Evolutionary conservation across 768 basidiomycete genomes (phyloP), one percentile per base, ranked within the genome.

Genomic region (Jaapia argillacea): DNA sequence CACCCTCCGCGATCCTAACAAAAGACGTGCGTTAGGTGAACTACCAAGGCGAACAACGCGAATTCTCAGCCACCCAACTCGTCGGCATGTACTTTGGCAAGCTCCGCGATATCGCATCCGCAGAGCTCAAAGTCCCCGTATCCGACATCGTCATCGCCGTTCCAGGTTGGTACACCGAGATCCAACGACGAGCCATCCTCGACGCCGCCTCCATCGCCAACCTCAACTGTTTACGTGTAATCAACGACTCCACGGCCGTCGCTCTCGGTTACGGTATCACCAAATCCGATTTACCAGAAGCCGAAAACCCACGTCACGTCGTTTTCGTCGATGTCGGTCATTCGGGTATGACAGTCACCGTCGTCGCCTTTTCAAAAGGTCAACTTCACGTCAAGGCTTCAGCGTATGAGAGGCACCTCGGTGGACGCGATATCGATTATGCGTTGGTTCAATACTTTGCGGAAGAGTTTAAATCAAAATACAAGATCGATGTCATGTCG

Each of bases 261-360:
- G 96, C 96, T 31, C 84, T 99, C 60, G 91, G 89, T 42, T 99
- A 94, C 67, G 96, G 96, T 52, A 98, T 98, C 73, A 99, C 94
- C 51, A 99, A 99, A 67, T 79, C 85, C 22, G 96, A 99, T 62
- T 81, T 99, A 36, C 96, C 96, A 18, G 80, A 84, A 12, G 60
- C 79, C 25, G 91, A 93, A 48, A 70, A 67, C 51, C 84, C 93
- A 0, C 76, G 83, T 25, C 75, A 96, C 61, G 81, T 99, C 62
- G 85, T 84, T 50, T 97, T 99, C 57, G 79, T 98, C 55, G 96
- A 99, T 55, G 78, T 93, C 46, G 96, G 96, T 40, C 96, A 98
- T 71, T 88, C 90, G 4, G 78, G 79, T 66, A 73, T 92, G 66
- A 85, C 88, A 22, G 87, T 85, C 48, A 61, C 90, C 54, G 75